Base-by-base conservation (phyloP, 2,329 filamentous ascomycete species). In the Epichloe gansuensis region DNA sequence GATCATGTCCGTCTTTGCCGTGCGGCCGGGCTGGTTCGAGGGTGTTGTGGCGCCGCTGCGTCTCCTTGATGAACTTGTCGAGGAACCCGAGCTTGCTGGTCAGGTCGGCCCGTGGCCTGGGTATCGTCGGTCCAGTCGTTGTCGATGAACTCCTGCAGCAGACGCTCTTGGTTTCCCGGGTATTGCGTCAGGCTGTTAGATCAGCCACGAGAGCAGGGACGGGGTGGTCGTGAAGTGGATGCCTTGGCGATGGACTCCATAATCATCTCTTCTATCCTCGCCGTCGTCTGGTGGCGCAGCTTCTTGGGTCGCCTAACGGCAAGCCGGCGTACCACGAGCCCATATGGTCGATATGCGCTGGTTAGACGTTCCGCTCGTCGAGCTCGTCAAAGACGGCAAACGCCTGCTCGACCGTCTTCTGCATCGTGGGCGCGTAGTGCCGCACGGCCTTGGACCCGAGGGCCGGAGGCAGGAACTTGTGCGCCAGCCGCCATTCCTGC, bases 381-480 rank as follows among this genome's bases (percentile, higher is more conserved):
- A 83, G 67, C 48, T 72, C 67, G 54, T 76, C 74, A 35, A 76
- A 75, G 2, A 75, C 71, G 5, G 65, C 67, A 59, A 75, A 81
- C 0, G 52, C 47, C 21, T 50, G 17, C 56, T 80, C 72, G 2
- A 78, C 70, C 0, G 74, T 75, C 46, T 69, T 62, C 56, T 82
- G 77, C 77, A 84, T 83, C 0, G 70, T 73, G 0, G 80, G 78
- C 0, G 77, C 72, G 55, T 83, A 83, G 57, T 83, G 80, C 1
- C 75, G 69, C 4, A 83, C 78, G 0, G 80, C 80, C 59, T 80
- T 81, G 35, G 80, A 79, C 0, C 74, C 73, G 11, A 83, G 66
- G 0, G 77, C 75, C 0, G 81, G 79, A 0, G 80, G 78, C 0
- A 83, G 57, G 62, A 82, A 84, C 61, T 83, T 84, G 68, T 83